Base-by-base conservation (phyloP, 2,329 filamentous ascomycete genomes). In the Claviceps sp. region DNA sequence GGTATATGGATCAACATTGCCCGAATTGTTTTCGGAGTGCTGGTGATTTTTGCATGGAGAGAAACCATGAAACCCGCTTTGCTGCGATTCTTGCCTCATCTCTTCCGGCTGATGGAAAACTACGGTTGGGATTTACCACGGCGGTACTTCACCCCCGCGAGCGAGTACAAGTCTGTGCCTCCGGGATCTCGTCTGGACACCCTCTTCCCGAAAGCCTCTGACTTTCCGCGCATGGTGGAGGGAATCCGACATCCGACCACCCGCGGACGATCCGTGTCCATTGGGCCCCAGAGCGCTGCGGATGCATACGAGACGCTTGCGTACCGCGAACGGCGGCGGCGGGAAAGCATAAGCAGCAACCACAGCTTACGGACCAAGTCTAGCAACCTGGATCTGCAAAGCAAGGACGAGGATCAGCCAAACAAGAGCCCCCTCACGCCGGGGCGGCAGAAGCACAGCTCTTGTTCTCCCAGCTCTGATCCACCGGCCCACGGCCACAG, bases 281-380 rank as follows among this genome's bases (percentile, higher is more conserved):
- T 97, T 50, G 93, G 93, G 0, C 93, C 93, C 1, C 93, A 97
- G 69, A 96, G 90, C 46, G 90, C 90, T 55, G 93, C 93, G 2
- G 93, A 98, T 69, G 93, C 89, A 24, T 95, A 96, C 69, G 93
- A 98, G 71, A 88, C 89, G 20, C 74, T 98, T 48, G 93, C 91
- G 5, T 95, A 95, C 63, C 83, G 91, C 20, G 88, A 95, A 62
- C 69, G 77, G 22, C 70, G 72, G 52, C 68, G 78, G 34, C 66
- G 76, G 37, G 78, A 81, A 68, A 76, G 78, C 64, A 66, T 78
- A 43, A 64, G 70, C 53, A 76, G 76, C 61, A 74, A 78, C 51
- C 67, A 69, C n/a, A 72, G 70, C 55, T 52, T 76, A 37, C 67
- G 66, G 57, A 70, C 67, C 58, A 74, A 70, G 59, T 59, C 62